Evolutionary conservation across 371 early-diverging fungal genomes (phyloP).

Genomic region (Syncephalis fuscata): DNA sequence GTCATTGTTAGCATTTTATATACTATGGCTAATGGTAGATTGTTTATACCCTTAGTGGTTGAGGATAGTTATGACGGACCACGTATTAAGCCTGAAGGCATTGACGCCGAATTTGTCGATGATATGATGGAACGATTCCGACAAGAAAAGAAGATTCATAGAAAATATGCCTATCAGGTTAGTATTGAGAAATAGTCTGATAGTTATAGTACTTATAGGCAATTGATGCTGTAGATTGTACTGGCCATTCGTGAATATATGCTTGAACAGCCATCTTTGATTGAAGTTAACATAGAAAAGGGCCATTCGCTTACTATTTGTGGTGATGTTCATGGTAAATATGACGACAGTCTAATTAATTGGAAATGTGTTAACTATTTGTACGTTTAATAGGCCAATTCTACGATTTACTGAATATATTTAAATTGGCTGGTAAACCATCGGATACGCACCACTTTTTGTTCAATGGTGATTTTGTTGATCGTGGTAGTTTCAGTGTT

Average conservation of each 20-base stretch:
- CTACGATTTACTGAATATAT: constrained; percentile 92
- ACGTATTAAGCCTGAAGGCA: constrained; percentile 30
- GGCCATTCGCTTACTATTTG: constrained; percentile 75
- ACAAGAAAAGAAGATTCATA: constrained; percentile 79
- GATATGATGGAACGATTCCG: constrained; percentile 63
- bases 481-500: constrained; percentile 98
- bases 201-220: not conserved
- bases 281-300: constrained; percentile 66
- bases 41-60: constrained; percentile 20
- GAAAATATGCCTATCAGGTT: constrained; percentile 68
- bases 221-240: constrained; percentile 56
- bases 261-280: constrained; percentile 52
- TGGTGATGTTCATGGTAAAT: constrained; percentile 92
- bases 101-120: constrained; percentile 62
- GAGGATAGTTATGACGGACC: constrained; percentile 54
- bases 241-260: constrained; percentile 52
- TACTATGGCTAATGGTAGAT: not conserved
- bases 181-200: not conserved
- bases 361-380: not conserved
- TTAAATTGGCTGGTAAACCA: constrained; percentile 79
- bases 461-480: constrained; percentile 99
- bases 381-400: constrained; percentile 53
- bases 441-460: constrained; percentile 65
- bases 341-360: not conserved
- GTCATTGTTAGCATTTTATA: not conserved